Evolutionary conservation across 2,329 filamentous ascomycete genomes (phyloP).

Genomic region (Lachnellula suecica): DNA sequence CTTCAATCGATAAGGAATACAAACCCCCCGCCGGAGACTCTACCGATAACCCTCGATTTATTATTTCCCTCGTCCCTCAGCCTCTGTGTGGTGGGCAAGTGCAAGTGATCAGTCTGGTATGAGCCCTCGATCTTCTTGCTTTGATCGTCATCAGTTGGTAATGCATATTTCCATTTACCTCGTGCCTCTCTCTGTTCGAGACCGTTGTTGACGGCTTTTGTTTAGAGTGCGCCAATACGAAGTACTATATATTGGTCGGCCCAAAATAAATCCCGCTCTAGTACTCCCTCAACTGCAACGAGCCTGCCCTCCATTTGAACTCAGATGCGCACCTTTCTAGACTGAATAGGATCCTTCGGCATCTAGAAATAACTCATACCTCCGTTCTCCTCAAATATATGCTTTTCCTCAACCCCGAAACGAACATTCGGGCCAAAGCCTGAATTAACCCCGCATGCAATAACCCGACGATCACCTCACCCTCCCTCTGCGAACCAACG

Average conservation of each 20-base stretch:
- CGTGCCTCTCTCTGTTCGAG: neutral
- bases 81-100: neutral
- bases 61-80: neutral
- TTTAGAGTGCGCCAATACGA: too few species aligned
- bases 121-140: neutral
- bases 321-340: too few species aligned
- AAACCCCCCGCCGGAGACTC: neutral
- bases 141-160: neutral
- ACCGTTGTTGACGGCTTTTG: neutral
- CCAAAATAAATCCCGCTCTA: too few species aligned
- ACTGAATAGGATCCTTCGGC: too few species aligned
- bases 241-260: too few species aligned
- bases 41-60: neutral
- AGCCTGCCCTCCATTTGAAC: too few species aligned
- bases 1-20: neutral
- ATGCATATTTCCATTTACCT: neutral
- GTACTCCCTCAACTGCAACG: too few species aligned
- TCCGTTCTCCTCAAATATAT: too few species aligned
- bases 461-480: neutral
- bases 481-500: neutral
- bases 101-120: neutral
- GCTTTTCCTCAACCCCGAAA: too few species aligned
- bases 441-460: neutral
- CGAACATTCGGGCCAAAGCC: too few species aligned
- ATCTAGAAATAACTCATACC: too few species aligned